Evolutionary conservation across 345 rosid genomes (phyloP).

Genomic region (Syzygium aromaticum): DNA sequence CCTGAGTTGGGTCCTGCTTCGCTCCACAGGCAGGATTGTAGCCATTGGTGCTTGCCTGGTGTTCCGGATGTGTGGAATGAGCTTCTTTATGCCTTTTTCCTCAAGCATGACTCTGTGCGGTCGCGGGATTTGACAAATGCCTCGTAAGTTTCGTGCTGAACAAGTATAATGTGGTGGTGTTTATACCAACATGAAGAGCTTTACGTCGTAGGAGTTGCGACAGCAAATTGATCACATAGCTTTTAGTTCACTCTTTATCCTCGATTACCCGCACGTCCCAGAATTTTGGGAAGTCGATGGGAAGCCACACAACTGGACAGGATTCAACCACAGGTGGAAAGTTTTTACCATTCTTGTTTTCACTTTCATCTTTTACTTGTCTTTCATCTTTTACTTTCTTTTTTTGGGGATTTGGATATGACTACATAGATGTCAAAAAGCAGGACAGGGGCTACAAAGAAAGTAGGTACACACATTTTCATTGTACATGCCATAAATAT

Average conservation of each 20-base stretch:
- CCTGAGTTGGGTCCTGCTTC: constrained; percentile 35
- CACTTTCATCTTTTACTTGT: background rate
- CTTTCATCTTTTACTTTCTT: too few species aligned
- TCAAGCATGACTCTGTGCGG: constrained; percentile 17
- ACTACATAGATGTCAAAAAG: background rate
- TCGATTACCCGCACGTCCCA: background rate
- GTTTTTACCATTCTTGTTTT: background rate
- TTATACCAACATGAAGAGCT: background rate
- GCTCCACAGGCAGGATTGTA: constrained; percentile 69
- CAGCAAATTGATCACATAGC: background rate
- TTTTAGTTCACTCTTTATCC: background rate
- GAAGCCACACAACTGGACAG: background rate
- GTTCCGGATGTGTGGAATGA: constrained; percentile 78
- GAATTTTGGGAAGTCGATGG: background rate
- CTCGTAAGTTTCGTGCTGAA: background rate
- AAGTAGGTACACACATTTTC: background rate
- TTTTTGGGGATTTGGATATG: background rate
- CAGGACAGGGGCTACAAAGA: background rate
- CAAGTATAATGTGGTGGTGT: background rate
- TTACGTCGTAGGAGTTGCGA: background rate
- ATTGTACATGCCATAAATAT: background rate
- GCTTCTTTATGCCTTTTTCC: constrained; percentile 42
- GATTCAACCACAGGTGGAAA: background rate
- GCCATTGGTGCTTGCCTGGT: constrained; percentile 91
- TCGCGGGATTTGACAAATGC: background rate